Percentiles rank a stretch among this genome's conserved stretches.
Conservation (phyloP, 1,139 yeast species). For the Kodamaea derodonti region DNA sequence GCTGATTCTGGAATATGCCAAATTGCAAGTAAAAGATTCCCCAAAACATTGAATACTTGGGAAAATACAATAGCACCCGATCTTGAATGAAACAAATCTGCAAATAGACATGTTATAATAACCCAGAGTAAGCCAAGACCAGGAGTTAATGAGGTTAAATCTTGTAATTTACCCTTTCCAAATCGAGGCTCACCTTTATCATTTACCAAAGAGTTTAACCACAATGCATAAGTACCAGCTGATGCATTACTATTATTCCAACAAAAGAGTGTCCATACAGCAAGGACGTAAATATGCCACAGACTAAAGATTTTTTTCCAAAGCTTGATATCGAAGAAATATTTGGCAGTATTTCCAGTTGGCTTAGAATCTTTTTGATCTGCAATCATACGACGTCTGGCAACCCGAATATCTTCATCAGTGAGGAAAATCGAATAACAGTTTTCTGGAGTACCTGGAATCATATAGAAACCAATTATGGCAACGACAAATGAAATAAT, state of each 20-base stretch:
- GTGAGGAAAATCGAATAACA: slow-evolving; percentile 54
- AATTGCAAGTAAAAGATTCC: slow-evolving; percentile 40
- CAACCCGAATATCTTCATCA: slow-evolving; percentile 62
- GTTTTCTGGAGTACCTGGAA: slow-evolving; percentile 69
- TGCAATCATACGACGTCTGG: slow-evolving; percentile 52
- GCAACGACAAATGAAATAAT: slow-evolving; percentile 59
- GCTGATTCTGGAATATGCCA: slow-evolving; percentile 45
- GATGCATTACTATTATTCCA: slow-evolving; percentile 55
- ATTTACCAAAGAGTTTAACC: slow-evolving; percentile 36
- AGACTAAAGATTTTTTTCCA: slow-evolving; percentile 51
- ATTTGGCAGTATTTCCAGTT: slow-evolving; percentile 23
- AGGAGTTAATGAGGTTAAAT: slow-evolving; percentile 41
- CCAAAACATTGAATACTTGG: slow-evolving; percentile 42
- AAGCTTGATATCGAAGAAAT: slow-evolving; percentile 26
- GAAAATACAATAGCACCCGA: slow-evolving; percentile 56
- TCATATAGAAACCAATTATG: slow-evolving; percentile 52
- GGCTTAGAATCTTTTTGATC: slow-evolving; percentile 36
- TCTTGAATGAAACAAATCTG: slow-evolving; percentile 50
- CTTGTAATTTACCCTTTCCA: slow-evolving; percentile 32
- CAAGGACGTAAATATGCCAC: slow-evolving; percentile 53
- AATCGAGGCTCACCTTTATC: slow-evolving; percentile 24
- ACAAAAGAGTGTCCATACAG: slow-evolving; percentile 54
- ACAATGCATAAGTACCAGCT: slow-evolving; percentile 49
- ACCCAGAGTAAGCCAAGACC: slow-evolving; percentile 43
- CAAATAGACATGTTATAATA: slow-evolving; percentile 35